Evolutionary conservation across 768 basidiomycete species (phyloP).

Genomic region (Hysterangium stoloniferum): DNA sequence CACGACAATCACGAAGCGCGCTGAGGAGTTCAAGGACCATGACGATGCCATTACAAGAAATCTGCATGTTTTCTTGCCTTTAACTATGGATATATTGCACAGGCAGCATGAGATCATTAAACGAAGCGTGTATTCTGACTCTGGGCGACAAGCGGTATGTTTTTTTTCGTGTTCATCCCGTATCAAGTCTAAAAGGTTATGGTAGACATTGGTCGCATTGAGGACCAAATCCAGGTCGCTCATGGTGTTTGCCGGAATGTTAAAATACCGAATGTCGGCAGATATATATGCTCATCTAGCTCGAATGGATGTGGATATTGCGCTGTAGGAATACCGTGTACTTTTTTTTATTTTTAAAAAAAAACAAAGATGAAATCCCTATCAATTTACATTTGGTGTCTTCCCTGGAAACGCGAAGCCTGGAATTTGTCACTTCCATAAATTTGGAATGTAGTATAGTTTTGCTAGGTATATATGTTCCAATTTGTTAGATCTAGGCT

Average conservation of each 20-base stretch:
- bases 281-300: constrained; percentile 88
- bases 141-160: constrained; percentile 68
- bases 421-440: too few relatives aligned
- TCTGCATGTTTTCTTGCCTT: constrained; percentile 76
- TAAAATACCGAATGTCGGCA: constrained; percentile 84
- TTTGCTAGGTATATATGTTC: too few relatives aligned
- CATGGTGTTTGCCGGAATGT: constrained; percentile 82
- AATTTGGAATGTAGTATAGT: too few relatives aligned
- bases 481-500: too few relatives aligned
- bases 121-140: constrained; percentile 60
- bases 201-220: constrained; percentile 54
- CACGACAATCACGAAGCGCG: constrained; percentile 72
- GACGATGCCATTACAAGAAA: constrained; percentile 81
- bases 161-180: constrained; percentile 12
- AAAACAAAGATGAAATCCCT: too few relatives aligned
- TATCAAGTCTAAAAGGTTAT: constrained; percentile 15
- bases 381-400: too few relatives aligned
- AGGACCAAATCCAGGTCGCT: constrained; percentile 77
- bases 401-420: too few relatives aligned
- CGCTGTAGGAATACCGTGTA: constrained; percentile 55
- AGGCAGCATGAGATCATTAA: constrained; percentile 75
- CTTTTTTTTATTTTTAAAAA: too few relatives aligned
- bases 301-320: constrained; percentile 78
- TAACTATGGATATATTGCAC: constrained; percentile 89
- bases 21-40: constrained; percentile 87